phyloP scores from a whole-genome alignment of 1,284 basidiomycete genomes.

The Schizophyllum commune region DNA sequence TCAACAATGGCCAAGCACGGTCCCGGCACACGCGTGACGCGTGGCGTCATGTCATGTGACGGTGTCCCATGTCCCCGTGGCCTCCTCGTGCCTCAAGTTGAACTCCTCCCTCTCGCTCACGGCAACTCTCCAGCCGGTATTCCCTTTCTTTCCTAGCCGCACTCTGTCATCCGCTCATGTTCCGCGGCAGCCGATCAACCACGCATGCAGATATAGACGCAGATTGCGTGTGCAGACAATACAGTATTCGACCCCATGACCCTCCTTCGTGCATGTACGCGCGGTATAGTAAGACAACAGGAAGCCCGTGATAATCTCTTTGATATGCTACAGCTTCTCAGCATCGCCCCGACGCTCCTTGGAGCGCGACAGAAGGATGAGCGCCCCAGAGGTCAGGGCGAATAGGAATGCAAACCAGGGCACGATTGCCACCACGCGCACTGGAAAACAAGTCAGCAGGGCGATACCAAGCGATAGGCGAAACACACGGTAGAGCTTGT shows the following conservation, averaged over 20 bases:
- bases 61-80: not conserved
- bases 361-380: not conserved
- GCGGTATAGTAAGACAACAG: not conserved
- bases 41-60: not conserved
- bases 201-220: no score
- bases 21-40: not conserved
- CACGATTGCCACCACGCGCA: constrained; percentile 9
- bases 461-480: not conserved
- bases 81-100: not conserved
- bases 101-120: not conserved
- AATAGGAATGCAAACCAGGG: not conserved
- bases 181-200: no score
- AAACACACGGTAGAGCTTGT: constrained; percentile 39
- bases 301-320: not conserved
- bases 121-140: no score
- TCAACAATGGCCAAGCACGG: not conserved
- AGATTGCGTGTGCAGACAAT: no score
- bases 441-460: not conserved
- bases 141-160: no score
- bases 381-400: not conserved
- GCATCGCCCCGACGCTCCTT: not conserved
- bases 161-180: no score
- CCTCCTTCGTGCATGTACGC: no score
- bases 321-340: not conserved
- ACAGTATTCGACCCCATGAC: no score